Evolutionary conservation across 306 rosid species (phyloP).

Genomic region (Trichosanthes truncata): DNA sequence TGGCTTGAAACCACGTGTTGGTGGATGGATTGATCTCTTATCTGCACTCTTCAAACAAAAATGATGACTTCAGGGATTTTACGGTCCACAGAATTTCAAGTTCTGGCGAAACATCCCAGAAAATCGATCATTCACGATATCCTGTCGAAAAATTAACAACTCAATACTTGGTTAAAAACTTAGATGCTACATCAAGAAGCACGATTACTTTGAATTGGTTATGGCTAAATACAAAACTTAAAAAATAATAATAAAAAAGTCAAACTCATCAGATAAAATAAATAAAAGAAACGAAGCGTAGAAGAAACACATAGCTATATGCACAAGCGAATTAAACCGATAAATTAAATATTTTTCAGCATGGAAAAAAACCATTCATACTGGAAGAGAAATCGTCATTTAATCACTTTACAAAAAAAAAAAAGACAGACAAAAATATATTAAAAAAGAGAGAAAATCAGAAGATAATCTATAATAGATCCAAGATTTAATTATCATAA

Average conservation of each 20-base stretch:
- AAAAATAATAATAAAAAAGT: neutral
- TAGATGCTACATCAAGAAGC: slow-evolving; percentile 1
- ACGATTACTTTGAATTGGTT: slow-evolving; percentile 10
- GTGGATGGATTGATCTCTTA: neutral
- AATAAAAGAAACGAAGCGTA: neutral
- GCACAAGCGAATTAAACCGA: neutral
- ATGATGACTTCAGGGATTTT: neutral
- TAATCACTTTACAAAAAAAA: neutral
- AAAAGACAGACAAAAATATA: neutral
- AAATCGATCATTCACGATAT: neutral
- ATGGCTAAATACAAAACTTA: neutral
- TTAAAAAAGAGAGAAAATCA: neutral
- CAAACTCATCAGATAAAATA: slow-evolving; percentile 9
- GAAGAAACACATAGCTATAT: neutral
- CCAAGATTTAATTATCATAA: neutral
- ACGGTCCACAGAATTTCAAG: neutral
- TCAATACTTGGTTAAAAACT: neutral
- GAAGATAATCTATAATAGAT: neutral
- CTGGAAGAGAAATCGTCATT: neutral
- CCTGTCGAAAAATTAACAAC: neutral
- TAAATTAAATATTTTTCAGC: neutral
- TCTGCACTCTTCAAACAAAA: neutral
- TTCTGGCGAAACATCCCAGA: slow-evolving; percentile 6
- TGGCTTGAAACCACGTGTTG: neutral
- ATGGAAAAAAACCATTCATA: neutral